Conservation (phyloP, 192 early-diverging fungal genomes). For the Phlyctochytrium arcticum region DNA sequence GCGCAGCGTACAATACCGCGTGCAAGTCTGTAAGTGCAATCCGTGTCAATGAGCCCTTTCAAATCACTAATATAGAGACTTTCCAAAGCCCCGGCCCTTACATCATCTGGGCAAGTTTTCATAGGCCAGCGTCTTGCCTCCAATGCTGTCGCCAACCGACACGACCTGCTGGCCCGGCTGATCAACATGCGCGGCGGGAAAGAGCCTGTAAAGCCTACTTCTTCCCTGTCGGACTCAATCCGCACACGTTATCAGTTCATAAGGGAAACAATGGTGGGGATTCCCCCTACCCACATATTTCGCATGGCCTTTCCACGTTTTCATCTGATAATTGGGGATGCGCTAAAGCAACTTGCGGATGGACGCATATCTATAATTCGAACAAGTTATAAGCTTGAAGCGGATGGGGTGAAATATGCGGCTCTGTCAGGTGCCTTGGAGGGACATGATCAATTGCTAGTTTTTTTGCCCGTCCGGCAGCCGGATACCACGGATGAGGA, state of each 20-base stretch:
- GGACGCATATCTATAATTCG: background rate
- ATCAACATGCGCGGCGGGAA: background rate
- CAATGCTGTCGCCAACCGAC: background rate
- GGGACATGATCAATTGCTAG: background rate
- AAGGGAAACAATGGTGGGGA: background rate
- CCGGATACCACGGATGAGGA: background rate
- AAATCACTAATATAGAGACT: background rate
- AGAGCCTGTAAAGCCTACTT: background rate
- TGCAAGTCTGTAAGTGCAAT: slow-evolving; percentile 26
- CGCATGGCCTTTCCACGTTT: slow-evolving; percentile 7
- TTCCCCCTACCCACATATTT: slow-evolving; percentile 10
- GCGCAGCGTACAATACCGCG: slow-evolving; percentile 27
- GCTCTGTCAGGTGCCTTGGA: slow-evolving; percentile 1
- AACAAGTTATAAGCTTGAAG: background rate
- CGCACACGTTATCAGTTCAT: background rate
- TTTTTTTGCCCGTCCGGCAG: slow-evolving; percentile 1
- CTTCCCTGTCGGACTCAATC: background rate
- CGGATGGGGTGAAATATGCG: slow-evolving; percentile 3
- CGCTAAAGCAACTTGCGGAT: background rate
- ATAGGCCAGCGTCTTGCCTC: slow-evolving; percentile 17
- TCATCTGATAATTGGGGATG: background rate
- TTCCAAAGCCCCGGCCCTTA: slow-evolving; percentile 26
- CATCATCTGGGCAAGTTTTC: slow-evolving; percentile 30
- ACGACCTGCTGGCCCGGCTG: background rate
- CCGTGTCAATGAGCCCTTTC: background rate